Base-by-base conservation (phyloP, 2,329 filamentous ascomycete genomes). In the Xylariaceae sp. region DNA sequence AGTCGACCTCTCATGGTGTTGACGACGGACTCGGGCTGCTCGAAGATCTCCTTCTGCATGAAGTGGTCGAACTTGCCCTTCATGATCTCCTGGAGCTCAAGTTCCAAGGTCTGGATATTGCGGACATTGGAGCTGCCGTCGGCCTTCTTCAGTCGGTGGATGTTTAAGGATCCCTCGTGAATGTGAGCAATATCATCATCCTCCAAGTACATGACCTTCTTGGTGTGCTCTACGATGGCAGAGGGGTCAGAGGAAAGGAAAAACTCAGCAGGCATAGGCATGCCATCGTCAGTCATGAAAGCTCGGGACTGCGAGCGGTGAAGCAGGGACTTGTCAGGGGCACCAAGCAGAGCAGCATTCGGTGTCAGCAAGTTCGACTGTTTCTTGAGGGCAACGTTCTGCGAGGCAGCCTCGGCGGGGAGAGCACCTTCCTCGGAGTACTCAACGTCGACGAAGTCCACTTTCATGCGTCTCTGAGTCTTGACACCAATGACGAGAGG, bases 1-100 rank as follows among this genome's bases (percentile, higher is more conserved):
- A 99, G 80, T 77, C 94, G 94, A 76, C 94, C 94, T 85, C 94
- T 90, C 94, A 99, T 99, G 62, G 94, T 97, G 83, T 99, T 99
- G 79, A 99, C 87, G 56, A 99, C 90, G 13, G 94, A 99, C 77
- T 99, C 94, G 69, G 94, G 94, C 80, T 99, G 94, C 82, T 99
- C 94, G 73, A 99, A 99, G 69, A 99, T 99, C 75, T 99, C 94
- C 85, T 99, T 99, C 74, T 99, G 94, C 94, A 99, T 99, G 82
- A 97, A 99, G 79, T 99, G 94, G 74, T 99, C 94, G 75, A 97
- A 99, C 72, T 94, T 95, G 75, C 94, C 94, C 87, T 99, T 99
- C 94, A 99, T 99, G 76, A 99, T 99, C 80, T 99, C 92, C 80
- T 99, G 94, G 60, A 99, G 87, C 81, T 99, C 91, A 46, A 99